These are phyloP conservation scores for Aspergillus melleus DNA, from an alignment of 2,329 filamentous ascomycete genomes.

Conservation along the genomic window DNA sequence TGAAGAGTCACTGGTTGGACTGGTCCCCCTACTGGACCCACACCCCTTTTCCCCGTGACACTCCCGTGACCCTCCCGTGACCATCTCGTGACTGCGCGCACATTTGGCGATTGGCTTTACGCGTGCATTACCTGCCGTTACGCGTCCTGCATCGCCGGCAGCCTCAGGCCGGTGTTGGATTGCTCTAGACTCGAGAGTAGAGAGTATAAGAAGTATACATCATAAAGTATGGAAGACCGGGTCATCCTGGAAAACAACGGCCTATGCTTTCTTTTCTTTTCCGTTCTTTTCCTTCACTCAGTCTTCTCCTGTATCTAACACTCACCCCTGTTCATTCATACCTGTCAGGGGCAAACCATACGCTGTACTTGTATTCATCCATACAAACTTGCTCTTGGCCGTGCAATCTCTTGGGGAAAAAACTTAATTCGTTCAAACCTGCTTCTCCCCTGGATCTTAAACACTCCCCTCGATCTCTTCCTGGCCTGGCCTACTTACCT, in stretches of 20 bases:
- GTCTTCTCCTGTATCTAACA: neutral
- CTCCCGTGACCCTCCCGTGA: neutral
- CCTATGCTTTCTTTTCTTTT: neutral
- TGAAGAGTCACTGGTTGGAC: neutral
- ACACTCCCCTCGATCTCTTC: neutral
- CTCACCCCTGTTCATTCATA: neutral
- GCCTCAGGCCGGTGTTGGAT: neutral
- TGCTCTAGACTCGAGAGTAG: neutral
- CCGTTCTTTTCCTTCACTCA: neutral
- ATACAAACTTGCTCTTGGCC: neutral
- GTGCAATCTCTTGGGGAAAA: neutral
- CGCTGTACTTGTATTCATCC: conserved; percentile 8
- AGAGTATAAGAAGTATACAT: neutral
- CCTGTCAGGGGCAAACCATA: neutral
- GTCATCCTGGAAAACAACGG: neutral
- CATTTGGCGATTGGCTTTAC: conserved; percentile 40
- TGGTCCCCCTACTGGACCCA: too few species aligned
- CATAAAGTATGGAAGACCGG: neutral
- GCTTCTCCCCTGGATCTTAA: neutral
- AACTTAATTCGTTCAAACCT: neutral
- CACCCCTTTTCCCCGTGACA: neutral
- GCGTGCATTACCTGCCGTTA: conserved; percentile 26
- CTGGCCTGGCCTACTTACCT: too few species aligned
- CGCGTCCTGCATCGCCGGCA: conserved; percentile 26
- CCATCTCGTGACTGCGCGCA: conserved; percentile 38